phyloP scores from a whole-genome alignment of 345 rosid species.

The Eucalyptus leucophloia region DNA sequence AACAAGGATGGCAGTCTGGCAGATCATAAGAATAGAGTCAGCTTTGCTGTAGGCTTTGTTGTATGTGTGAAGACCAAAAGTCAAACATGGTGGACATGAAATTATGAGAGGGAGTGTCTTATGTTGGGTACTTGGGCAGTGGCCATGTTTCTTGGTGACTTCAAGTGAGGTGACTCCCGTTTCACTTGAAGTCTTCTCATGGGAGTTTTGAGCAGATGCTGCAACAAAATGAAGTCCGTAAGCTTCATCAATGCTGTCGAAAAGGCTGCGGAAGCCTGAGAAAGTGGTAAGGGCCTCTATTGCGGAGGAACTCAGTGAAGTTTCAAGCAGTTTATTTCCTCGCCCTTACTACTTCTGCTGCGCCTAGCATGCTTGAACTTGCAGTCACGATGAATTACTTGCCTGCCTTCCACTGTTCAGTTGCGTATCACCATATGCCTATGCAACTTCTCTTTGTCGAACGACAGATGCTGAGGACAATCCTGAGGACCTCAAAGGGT shows the following conservation, averaged over 20 bases:
- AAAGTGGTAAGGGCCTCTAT: too few relatives aligned
- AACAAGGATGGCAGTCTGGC: neutral
- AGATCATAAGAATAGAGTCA: slow-evolving; percentile 1
- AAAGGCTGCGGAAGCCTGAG: too few relatives aligned
- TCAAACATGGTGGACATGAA: too few relatives aligned
- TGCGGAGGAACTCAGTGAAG: too few relatives aligned
- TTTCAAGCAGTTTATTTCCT: neutral
- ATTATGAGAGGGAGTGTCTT: too few relatives aligned
- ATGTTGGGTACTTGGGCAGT: too few relatives aligned
- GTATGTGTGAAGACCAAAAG: slow-evolving; percentile 1
- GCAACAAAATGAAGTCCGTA: too few relatives aligned
- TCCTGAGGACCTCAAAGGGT: neutral
- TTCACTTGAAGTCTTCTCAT: too few relatives aligned
- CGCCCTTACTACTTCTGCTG: slow-evolving; percentile 16
- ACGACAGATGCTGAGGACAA: slow-evolving; percentile 3
- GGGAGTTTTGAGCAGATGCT: too few relatives aligned
- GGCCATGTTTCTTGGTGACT: too few relatives aligned
- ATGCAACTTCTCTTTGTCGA: slow-evolving; percentile 15
- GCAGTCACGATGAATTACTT: slow-evolving; percentile 22
- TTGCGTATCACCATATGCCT: slow-evolving; percentile 42
- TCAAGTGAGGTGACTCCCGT: too few relatives aligned
- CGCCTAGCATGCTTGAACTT: slow-evolving; percentile 34
- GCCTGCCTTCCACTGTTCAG: slow-evolving; percentile 41
- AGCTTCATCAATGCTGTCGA: too few relatives aligned
- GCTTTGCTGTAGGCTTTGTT: slow-evolving; percentile 43